Evolutionary conservation across 2,329 filamentous ascomycete genomes (phyloP).

Genomic region (Claviceps sp.): DNA sequence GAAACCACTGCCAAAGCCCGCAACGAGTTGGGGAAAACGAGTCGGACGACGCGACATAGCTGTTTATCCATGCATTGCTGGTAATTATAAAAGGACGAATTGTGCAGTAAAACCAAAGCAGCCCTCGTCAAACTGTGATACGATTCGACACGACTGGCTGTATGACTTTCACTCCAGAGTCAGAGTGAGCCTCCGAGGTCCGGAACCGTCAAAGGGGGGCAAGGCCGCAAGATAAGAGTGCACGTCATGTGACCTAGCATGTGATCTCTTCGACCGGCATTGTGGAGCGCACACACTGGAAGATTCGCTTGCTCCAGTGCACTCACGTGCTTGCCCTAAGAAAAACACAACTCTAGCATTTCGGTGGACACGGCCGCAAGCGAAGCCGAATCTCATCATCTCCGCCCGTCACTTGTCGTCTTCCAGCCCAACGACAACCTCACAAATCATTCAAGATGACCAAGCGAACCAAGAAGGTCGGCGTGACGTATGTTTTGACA

Average conservation of each 20-base stretch:
- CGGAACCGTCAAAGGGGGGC: too few relatives aligned
- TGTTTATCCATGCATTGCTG: too few relatives aligned
- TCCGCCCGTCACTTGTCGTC: constrained; percentile 19
- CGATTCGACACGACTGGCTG: too few relatives aligned
- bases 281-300: neutral
- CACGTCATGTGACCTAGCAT: constrained; percentile 3
- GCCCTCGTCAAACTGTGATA: too few relatives aligned
- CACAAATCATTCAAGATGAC: constrained; percentile 59
- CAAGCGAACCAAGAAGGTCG: constrained; percentile 95
- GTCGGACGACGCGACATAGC: too few relatives aligned
- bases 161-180: too few relatives aligned
- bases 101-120: too few relatives aligned
- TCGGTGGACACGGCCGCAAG: constrained; percentile 17
- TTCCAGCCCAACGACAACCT: constrained; percentile 20
- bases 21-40: too few relatives aligned
- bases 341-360: constrained; percentile 27
- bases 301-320: constrained; percentile 13
- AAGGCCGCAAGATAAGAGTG: neutral
- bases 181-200: too few relatives aligned
- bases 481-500: constrained; percentile 53
- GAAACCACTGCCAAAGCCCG: too few relatives aligned
- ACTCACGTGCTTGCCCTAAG: constrained; percentile 30
- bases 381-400: constrained; percentile 19
- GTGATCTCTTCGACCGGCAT: neutral
- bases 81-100: too few relatives aligned